Evolutionary conservation across 805 yeast genomes (phyloP), one percentile per base, ranked within the genome.

Genomic region (Schwanniomyces polymorphus): DNA sequence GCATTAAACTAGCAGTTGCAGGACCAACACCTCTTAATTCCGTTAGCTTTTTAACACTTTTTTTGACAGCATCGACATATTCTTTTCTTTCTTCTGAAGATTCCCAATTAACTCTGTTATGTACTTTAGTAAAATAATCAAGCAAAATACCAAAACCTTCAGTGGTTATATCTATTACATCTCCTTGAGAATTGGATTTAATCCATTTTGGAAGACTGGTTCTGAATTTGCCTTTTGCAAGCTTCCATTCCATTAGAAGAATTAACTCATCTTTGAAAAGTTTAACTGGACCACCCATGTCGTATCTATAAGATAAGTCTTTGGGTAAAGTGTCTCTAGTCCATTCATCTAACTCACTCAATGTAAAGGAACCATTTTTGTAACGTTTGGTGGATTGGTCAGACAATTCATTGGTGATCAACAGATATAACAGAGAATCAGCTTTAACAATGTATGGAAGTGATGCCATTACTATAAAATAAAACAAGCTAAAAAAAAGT

Each of bases 11-110:
- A 2, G 74, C 78, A 5, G 80, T 76, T 6, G 82, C 82, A 1
- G 80, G 80, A 0, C 82, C 82, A 5, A 77, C 78, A 0, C 81
- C 82, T 39, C 61, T 60, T 34, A 77, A 59, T 34, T 61, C 63
- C 48, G 75, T 68, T 4, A 70, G 43, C 23, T 49, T 52, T 27
- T 65, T 66, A 42, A 75, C 41, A 3, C 72, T 45, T 9, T 49
- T 46, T 40, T 60, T 64, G 6, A 69, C 53, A 0, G 45, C 42
- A 1, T 41, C 47, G 8, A 51, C 42, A 50, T 65, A 72, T 6
- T 46, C 45, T 21, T 45, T 28, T 27, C 29, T 29, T 16, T 46
- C 42, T 4, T 23, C 18, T 12, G 43, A 35, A 4, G 17, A 33
- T 23, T 39, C 18, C 51, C 51, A 48, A 39, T 28, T 41, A 12